These are phyloP conservation scores for Cercospora canescens DNA, from an alignment of 2,329 filamentous ascomycete genomes.

Conservation along the genomic window DNA sequence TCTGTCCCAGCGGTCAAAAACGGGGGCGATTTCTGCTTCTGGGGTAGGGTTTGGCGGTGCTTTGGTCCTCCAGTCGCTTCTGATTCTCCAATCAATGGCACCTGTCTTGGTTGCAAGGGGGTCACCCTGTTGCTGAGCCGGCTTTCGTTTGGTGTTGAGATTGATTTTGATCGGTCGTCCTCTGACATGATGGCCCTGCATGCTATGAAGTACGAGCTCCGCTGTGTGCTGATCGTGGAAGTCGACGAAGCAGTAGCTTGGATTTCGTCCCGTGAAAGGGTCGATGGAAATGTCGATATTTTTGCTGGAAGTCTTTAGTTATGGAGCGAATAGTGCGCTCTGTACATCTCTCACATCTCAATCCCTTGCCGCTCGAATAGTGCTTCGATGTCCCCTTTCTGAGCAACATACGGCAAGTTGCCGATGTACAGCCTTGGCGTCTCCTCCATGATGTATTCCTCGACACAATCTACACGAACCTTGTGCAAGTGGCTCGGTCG, in stretches of 20 bases:
- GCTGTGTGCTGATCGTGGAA: background rate
- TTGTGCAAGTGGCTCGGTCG: background rate
- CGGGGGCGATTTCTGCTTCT: background rate
- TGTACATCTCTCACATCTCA: background rate
- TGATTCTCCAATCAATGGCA: background rate
- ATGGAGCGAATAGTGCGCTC: background rate
- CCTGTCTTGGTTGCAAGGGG: background rate
- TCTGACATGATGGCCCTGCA: background rate
- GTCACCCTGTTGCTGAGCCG: background rate
- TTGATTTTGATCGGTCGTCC: background rate
- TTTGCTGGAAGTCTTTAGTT: background rate
- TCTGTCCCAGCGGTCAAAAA: background rate
- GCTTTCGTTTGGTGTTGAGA: background rate
- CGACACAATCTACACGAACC: no score
- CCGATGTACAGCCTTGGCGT: background rate
- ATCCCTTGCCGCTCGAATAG: background rate
- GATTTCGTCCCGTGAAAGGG: background rate
- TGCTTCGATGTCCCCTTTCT: background rate
- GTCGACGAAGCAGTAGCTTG: background rate
- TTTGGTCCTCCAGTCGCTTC: background rate
- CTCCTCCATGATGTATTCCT: background rate
- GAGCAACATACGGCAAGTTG: background rate
- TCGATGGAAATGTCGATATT: background rate
- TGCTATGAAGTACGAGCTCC: background rate
- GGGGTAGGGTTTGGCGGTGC: background rate